phyloP scores from a whole-genome alignment of 805 yeast species.

The Ogataea glucozyma region DNA sequence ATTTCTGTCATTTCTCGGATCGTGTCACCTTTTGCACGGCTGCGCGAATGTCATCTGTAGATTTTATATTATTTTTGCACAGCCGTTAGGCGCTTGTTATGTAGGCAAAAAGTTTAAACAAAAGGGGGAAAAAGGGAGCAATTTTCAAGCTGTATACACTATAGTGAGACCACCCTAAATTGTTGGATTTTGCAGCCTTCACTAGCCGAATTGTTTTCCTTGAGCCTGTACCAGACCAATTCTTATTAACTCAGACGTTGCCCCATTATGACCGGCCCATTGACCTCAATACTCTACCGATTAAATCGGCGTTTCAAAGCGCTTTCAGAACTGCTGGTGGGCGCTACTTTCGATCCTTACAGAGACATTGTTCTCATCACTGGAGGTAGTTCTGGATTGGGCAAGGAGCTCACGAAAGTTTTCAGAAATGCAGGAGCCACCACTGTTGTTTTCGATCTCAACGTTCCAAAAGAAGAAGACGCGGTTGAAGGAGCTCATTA shows the following conservation, averaged over 20 bases:
- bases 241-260: background rate
- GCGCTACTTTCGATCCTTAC: slow-evolving; percentile 51
- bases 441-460: slow-evolving; percentile 69
- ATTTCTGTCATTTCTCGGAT: background rate
- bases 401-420: slow-evolving; percentile 55
- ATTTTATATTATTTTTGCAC: background rate
- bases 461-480: slow-evolving; percentile 40
- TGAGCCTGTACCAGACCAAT: too few relatives aligned
- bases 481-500: slow-evolving; percentile 47
- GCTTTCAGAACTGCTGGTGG: slow-evolving; percentile 44
- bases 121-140: slow-evolving; percentile 1
- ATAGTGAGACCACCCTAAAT: too few relatives aligned
- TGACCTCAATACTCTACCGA: slow-evolving; percentile 27
- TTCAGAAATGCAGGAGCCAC: slow-evolving; percentile 46
- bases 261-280: slow-evolving; percentile 33
- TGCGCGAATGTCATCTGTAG: too few relatives aligned
- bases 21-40: too few relatives aligned
- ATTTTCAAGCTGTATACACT: background rate
- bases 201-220: background rate
- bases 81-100: slow-evolving; percentile 1
- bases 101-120: background rate
- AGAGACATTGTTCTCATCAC: slow-evolving; percentile 73
- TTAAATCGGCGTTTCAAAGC: slow-evolving; percentile 31
- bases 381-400: slow-evolving; percentile 84
- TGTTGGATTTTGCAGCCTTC: too few relatives aligned